Base-by-base conservation (phyloP, 768 basidiomycete genomes). In the Gelatoporia subvermispora region DNA sequence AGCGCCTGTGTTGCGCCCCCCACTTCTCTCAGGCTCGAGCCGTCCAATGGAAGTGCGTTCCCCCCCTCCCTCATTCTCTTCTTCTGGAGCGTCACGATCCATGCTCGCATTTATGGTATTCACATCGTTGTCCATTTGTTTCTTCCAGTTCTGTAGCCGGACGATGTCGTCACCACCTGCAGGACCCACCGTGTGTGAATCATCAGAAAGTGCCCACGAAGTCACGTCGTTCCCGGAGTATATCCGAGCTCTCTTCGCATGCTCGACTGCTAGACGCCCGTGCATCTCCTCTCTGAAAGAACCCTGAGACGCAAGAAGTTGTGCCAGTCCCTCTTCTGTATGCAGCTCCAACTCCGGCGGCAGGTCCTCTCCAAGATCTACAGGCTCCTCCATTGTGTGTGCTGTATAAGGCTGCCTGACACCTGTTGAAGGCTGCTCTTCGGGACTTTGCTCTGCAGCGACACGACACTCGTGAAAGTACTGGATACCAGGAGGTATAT, bases 391-490 rank as follows among this genome's bases (percentile, higher is more conserved):
- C n/a, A n/a, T n/a, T n/a, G n/a, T n/a, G n/a, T n/a, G n/a, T 20
- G 41, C 23, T 22, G 41, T 20, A 8, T 5, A n/a, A n/a, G n/a
- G n/a, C n/a, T n/a, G n/a, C n/a, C n/a, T n/a, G n/a, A n/a, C n/a
- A n/a, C 20, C 22, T n/a, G 15, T 15, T 15, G 34, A 13, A 46
- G 25, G 3, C 18, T 48, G 50, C 15, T 20, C 17, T n/a, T 45
- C 45, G n/a, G 15, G 3, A 22, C 24, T 31, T 13, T n/a, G n/a
- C n/a, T 25, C 11, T 23, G 49, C 42, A 17, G 51, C 47, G 7
- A 15, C 17, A n/a, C 35, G n/a, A 34, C 49, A 62, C 23, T 70
- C 61, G 48, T 70, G 57, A 20, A 63, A 70, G 38, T 71, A 71
- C 35, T 70, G 65, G 1, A 70, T 57, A 23, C 68, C 65, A 0